phyloP scores from a whole-genome alignment of 768 basidiomycete species.

The Chalciporus sphaerocephalus region DNA sequence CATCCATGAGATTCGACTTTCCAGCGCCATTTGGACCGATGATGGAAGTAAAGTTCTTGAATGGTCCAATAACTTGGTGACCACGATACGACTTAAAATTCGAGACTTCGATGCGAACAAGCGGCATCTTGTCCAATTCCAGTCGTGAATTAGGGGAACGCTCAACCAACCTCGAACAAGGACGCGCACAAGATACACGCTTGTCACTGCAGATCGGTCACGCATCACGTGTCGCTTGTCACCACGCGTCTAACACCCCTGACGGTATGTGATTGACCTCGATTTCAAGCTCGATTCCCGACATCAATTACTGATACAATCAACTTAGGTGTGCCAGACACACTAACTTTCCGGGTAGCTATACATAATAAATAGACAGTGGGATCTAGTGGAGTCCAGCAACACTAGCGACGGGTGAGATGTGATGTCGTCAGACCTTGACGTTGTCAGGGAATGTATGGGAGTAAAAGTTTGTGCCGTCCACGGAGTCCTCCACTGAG shows the following conservation, averaged over 20 bases:
- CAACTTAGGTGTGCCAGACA: no score
- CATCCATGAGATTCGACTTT: conserved; percentile 99
- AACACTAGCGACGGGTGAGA: no score
- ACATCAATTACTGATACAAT: neutral
- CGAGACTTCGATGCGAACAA: conserved; percentile 81
- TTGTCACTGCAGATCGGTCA: conserved; percentile 22
- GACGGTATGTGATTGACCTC: no score
- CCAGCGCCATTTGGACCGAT: conserved; percentile 99
- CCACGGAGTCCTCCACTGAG: no score
- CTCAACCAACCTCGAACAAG: conserved; percentile 12
- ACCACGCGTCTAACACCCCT: no score
- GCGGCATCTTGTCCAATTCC: conserved; percentile 52
- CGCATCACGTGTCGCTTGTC: conserved; percentile 13
- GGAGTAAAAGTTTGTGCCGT: no score
- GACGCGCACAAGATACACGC: conserved; percentile 25
- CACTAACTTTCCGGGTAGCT: no score
- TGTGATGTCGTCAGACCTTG: no score
- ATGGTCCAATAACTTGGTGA: conserved; percentile 85
- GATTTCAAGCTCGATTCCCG: conserved; percentile 1
- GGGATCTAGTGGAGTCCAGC: no score
- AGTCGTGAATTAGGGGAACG: conserved; percentile 21
- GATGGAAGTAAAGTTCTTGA: conserved; percentile 89
- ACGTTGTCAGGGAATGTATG: no score
- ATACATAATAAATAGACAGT: no score
- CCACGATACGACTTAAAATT: conserved; percentile 97